Base-by-base conservation (phyloP, 495 filamentous ascomycete species). In the Tuber borchii region DNA sequence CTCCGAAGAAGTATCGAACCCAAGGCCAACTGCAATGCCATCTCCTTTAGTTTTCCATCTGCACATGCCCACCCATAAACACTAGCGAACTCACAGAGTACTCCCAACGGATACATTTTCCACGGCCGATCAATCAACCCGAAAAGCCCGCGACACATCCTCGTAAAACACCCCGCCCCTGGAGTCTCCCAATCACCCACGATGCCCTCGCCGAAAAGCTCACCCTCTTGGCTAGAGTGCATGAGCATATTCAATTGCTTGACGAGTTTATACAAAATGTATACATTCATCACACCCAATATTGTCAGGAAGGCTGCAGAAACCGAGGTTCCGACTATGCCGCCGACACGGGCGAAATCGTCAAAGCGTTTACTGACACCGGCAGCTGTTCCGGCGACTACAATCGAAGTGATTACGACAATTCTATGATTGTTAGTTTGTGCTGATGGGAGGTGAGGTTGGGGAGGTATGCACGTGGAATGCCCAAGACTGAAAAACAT, bases 401-500 rank as follows among this genome's bases (percentile, higher is more conserved):
- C 91, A 69, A 97, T 88, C 34, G 93, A 97, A 0, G 95, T 98
- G 76, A 97, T 88, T 69, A 97, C 87, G 43, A 97, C 95, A 79
- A 97, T 93, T 1, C 88, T 90, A 68, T 56, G 37, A 14, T 26
- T 71, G 51, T 70, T 26, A 72, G 73, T 9, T 65, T 43, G 39
- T 48, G n/a, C 42, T 65, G 44, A 56, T 72, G 17, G n/a, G 34
- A 17, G 12, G 43, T n/a, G 46, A 20, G 69, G 69, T 37, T 31
- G 45, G 71, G 4, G 75, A 56, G 56, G 16, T 48, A 81, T 85
- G 76, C 82, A 90, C 83, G 94, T 97, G 17, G 92, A 95, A 84
- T 98, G 95, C 0, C 95, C 95, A 0, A 98, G 88, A 17, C 91
- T 93, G 86, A 98, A 97, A 79, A 93, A 98, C n/a, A 91, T 97